Conservation (phyloP, 768 basidiomycete genomes). For the Cantharellus cinnabarinus region DNA sequence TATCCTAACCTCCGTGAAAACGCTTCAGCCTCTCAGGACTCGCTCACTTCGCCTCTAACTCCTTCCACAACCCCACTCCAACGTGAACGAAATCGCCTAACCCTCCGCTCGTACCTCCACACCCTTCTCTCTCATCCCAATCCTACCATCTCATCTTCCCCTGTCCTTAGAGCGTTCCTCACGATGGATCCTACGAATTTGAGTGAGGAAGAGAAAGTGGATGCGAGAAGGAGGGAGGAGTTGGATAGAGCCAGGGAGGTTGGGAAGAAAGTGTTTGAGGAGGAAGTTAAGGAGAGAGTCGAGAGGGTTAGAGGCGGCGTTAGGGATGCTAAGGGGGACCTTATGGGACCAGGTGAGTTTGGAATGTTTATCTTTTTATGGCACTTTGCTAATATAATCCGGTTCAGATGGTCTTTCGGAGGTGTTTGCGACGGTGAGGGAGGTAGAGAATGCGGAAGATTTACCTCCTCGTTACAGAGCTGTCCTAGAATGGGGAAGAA, state of each 20-base stretch:
- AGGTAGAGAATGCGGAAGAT: constrained; percentile 51
- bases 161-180: constrained; percentile 72
- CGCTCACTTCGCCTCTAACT: constrained; percentile 15
- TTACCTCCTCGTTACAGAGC: constrained; percentile 73
- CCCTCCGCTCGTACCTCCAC: constrained; percentile 83
- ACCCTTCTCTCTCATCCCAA: constrained; percentile 36
- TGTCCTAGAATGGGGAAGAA: constrained; percentile 89
- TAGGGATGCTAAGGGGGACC: constrained; percentile 76
- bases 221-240: constrained; percentile 63
- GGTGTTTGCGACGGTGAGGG: constrained; percentile 76
- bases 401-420: constrained; percentile 67
- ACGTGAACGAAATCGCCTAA: constrained; percentile 88
- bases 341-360: constrained; percentile 58
- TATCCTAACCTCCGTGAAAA: background rate
- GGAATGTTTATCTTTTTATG: constrained; percentile 23
- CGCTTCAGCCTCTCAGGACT: background rate
- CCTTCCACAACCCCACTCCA: constrained; percentile 12
- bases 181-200: constrained; percentile 53
- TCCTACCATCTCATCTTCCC: constrained; percentile 58
- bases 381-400: background rate
- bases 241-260: constrained; percentile 77
- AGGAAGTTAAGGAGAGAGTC: constrained; percentile 70
- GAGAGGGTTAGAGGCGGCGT: constrained; percentile 70
- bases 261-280: constrained; percentile 64
- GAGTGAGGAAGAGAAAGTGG: constrained; percentile 52